These are phyloP conservation scores for Aspergillus proliferans DNA, from an alignment of 2,329 filamentous ascomycete genomes.

Conservation along the genomic window DNA sequence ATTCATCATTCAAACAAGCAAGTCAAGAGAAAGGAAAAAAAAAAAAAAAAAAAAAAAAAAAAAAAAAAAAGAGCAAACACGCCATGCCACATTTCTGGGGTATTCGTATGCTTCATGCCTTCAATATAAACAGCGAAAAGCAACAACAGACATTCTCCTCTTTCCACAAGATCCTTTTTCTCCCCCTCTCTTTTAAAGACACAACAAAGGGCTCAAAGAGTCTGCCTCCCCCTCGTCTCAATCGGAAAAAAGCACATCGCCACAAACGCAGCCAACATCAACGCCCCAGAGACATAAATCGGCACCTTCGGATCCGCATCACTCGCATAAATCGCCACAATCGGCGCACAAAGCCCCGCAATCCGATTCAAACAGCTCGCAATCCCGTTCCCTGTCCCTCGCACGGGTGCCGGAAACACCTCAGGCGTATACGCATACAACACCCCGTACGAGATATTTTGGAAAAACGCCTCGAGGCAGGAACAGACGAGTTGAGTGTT, in stretches of 20 bases:
- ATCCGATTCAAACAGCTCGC: slow-evolving; percentile 42
- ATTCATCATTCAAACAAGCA: no score
- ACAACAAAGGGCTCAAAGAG: slow-evolving; percentile 21
- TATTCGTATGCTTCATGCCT: neutral
- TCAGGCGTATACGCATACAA: slow-evolving; percentile 56
- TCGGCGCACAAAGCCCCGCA: slow-evolving; percentile 38
- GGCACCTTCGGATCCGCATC: slow-evolving; percentile 35
- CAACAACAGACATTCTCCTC: no score
- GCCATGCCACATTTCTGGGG: no score
- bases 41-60: no score
- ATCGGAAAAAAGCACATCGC: slow-evolving; percentile 43
- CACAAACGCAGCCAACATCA: slow-evolving; percentile 41
- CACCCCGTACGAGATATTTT: slow-evolving; percentile 52
- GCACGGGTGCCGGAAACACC: slow-evolving; percentile 50
- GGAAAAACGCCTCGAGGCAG: slow-evolving; percentile 53
- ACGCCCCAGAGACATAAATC: slow-evolving; percentile 39
- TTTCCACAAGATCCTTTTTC: no score
- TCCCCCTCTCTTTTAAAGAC: neutral
- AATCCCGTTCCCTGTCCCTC: slow-evolving; percentile 50
- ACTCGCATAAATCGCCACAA: slow-evolving; percentile 40
- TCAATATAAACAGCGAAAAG: neutral
- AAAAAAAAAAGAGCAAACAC: no score
- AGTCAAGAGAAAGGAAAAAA: no score
- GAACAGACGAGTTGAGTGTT: slow-evolving; percentile 47
- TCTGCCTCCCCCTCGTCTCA: slow-evolving; percentile 41